Percentiles rank a stretch among this genome's conserved stretches.
These are phyloP conservation scores for Rhazya stricta DNA, from an alignment of 257 asterid species.

Conservation along the genomic window DNA sequence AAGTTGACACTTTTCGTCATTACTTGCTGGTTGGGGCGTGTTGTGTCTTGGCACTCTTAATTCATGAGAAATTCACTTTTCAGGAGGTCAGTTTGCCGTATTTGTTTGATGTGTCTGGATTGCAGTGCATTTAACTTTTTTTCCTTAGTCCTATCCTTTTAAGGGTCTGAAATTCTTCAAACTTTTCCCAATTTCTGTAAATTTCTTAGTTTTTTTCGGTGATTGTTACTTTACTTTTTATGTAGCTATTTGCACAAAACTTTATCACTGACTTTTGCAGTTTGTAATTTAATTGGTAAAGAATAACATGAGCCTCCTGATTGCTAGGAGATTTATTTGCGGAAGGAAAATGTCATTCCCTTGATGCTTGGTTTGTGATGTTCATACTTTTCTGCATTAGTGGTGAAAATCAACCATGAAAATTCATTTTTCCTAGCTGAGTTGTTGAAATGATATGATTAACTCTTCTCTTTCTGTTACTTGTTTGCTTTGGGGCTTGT, in stretches of 20 bases:
- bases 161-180: not conserved
- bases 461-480: not conserved
- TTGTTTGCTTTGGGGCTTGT: not conserved
- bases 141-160: not conserved
- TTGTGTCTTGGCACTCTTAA: slow-evolving; percentile 53
- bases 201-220: not conserved
- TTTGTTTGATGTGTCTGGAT: not conserved
- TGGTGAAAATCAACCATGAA: not conserved
- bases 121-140: not conserved
- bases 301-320: not conserved
- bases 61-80: slow-evolving; percentile 69
- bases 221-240: not conserved
- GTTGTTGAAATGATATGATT: not conserved
- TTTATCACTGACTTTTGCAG: not conserved
- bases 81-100: slow-evolving; percentile 56
- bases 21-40: slow-evolving; percentile 51
- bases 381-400: not conserved
- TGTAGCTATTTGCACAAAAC: not conserved
- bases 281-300: not conserved
- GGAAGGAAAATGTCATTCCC: not conserved
- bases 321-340: not conserved
- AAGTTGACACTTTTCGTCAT: slow-evolving; percentile 80
- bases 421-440: not conserved
- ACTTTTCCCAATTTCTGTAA: not conserved
- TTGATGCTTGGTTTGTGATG: slow-evolving; percentile 4